phyloP scores from a whole-genome alignment of 306 rosid genomes.

The Prunus davidiana region DNA sequence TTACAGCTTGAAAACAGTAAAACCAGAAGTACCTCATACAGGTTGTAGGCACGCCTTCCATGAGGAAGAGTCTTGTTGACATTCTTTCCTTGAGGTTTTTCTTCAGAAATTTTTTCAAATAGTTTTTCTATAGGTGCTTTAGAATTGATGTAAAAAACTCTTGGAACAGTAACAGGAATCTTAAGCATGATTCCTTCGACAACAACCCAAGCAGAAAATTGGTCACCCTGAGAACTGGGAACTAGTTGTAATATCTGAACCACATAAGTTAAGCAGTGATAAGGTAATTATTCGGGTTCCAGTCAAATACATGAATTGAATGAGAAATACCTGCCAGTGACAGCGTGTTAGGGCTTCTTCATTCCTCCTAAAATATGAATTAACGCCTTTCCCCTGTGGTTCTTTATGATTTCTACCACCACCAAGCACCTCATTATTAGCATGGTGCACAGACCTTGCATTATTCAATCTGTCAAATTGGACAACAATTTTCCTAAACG shows the following conservation, averaged over 20 bases:
- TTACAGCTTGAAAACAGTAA: conserved; percentile 15
- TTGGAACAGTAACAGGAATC: conserved; percentile 77
- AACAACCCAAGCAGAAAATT: conserved; percentile 81
- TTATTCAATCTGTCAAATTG: conserved; percentile 59
- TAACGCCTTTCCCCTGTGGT: conserved; percentile 54
- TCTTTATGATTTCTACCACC: conserved; percentile 34
- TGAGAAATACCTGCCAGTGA: conserved; percentile 79
- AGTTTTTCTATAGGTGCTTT: conserved; percentile 67
- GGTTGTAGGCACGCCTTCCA: conserved; percentile 67
- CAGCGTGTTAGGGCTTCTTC: conserved; percentile 57
- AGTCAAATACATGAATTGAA: conserved; percentile 12
- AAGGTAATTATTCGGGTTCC: conserved; percentile 11
- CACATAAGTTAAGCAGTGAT: conserved; percentile 27
- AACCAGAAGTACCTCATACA: conserved; percentile 66
- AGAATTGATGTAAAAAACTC: conserved; percentile 83
- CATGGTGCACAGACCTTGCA: conserved; percentile 34
- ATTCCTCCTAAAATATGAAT: conserved; percentile 73
- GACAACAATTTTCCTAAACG: background rate
- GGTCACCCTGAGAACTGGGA: conserved; percentile 56
- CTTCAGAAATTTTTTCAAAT: conserved; percentile 3
- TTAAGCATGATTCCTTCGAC: conserved; percentile 86
- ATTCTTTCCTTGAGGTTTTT: conserved; percentile 43
- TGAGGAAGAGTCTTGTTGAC: conserved; percentile 91
- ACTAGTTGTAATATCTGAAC: conserved; percentile 80
- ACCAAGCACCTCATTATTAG: conserved; percentile 43